These are phyloP conservation scores for Zygoascus biomembranicola DNA, from an alignment of 805 yeast species.

Conservation along the genomic window DNA sequence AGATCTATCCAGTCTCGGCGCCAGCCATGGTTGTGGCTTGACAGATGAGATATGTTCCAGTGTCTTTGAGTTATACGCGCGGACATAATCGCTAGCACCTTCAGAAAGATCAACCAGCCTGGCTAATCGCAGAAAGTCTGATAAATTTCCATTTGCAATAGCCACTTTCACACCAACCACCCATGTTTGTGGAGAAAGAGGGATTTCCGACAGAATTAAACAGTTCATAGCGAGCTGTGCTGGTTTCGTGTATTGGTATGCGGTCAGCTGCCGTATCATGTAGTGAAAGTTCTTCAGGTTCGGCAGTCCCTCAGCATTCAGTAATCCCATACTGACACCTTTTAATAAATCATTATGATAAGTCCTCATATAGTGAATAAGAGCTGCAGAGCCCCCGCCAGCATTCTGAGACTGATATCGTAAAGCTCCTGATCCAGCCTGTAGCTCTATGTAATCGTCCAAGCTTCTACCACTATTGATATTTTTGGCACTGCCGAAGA, in stretches of 20 bases:
- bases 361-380: conserved; percentile 5
- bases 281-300: conserved; percentile 19
- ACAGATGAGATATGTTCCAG: background rate
- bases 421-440: conserved; percentile 1
- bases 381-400: conserved; percentile 1
- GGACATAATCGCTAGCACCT: background rate
- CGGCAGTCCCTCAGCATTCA: conserved; percentile 18
- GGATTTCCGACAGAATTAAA: conserved; percentile 16
- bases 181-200: conserved; percentile 11
- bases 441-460: conserved; percentile 1
- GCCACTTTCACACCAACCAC: conserved; percentile 13
- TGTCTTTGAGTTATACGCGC: background rate
- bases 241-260: conserved; percentile 14
- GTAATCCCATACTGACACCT: conserved; percentile 18
- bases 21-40: background rate
- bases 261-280: conserved; percentile 19
- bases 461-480: background rate
- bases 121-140: conserved; percentile 7
- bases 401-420: background rate
- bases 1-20: background rate
- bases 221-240: conserved; percentile 24
- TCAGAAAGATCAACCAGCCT: conserved; percentile 5
- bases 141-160: conserved; percentile 4
- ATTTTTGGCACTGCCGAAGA: background rate
- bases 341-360: conserved; percentile 9